A percentile compares a stretch with the other conserved stretches of the same genome.
Evolutionary conservation across 371 early-diverging fungal species (phyloP).

Genomic region (Sporodiniella umbellata): DNA sequence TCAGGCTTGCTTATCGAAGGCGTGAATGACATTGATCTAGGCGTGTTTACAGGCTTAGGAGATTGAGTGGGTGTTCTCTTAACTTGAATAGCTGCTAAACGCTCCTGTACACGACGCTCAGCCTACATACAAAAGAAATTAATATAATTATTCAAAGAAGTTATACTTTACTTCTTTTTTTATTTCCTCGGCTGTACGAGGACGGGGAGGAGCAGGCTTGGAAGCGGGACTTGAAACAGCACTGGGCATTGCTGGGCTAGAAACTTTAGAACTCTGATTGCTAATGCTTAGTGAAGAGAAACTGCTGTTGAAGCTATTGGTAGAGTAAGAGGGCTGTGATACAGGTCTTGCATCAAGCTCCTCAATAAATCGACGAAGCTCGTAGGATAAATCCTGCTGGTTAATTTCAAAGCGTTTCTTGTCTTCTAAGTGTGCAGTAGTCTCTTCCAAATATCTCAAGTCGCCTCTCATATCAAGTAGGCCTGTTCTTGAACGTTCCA

Average conservation of each 20-base stretch:
- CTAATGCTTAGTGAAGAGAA: not conserved
- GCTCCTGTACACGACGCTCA: conserved; percentile 52
- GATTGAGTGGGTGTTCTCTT: conserved; percentile 25
- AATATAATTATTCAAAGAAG: not conserved
- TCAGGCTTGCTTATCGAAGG: conserved; percentile 21
- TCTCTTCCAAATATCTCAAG: conserved; percentile 28
- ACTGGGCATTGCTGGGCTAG: not conserved
- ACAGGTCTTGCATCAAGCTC: conserved; percentile 25
- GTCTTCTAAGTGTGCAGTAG: conserved; percentile 25
- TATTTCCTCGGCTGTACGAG: conserved; percentile 51
- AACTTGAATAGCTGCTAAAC: conserved; percentile 42
- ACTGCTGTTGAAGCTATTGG: not conserved
- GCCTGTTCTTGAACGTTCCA: conserved; percentile 38
- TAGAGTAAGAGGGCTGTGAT: conserved; percentile 7
- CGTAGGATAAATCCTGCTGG: conserved; percentile 44
- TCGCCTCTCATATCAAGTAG: conserved; percentile 41
- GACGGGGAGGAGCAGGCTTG: conserved; percentile 23
- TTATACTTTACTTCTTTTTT: conserved; percentile 37
- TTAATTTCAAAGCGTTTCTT: conserved; percentile 44
- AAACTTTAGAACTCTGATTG: conserved; percentile 9
- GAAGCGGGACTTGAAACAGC: conserved; percentile 15
- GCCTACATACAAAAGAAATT: conserved; percentile 23
- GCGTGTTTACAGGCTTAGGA: conserved; percentile 14
- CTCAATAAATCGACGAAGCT: conserved; percentile 43
- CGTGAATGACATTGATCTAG: conserved; percentile 4